Conservation (phyloP, 208 protist genomes). For the Leishmania martiniquensis region DNA sequence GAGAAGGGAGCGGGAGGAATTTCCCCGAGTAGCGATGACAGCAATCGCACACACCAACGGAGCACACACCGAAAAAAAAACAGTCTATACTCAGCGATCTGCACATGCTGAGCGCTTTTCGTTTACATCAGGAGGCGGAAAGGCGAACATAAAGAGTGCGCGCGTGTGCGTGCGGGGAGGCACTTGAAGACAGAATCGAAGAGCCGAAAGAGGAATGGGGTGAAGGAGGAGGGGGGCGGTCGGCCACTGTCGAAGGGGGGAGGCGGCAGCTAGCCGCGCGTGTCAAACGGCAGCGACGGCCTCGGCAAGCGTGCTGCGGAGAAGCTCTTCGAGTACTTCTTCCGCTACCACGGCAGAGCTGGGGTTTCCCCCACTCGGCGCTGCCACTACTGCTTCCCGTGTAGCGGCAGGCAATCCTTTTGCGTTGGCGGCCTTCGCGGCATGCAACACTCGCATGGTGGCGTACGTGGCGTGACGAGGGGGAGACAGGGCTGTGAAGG, state of each 20-base stretch:
- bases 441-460: slow-evolving; percentile 26
- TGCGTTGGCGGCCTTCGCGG: neutral
- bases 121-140: slow-evolving; percentile 11
- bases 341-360: slow-evolving; percentile 15
- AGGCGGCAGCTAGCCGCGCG: neutral
- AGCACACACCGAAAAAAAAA: slow-evolving; percentile 4
- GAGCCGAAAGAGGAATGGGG: neutral
- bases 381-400: neutral
- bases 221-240: neutral
- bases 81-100: slow-evolving; percentile 7
- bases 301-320: slow-evolving; percentile 38
- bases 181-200: neutral
- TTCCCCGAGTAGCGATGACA: neutral
- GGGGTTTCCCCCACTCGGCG: neutral
- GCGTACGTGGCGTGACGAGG: slow-evolving; percentile 42
- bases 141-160: neutral
- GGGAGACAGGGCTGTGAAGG: slow-evolving; percentile 47
- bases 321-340: slow-evolving; percentile 54
- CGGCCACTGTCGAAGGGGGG: neutral
- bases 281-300: slow-evolving; percentile 10
- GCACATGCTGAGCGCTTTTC: slow-evolving; percentile 1
- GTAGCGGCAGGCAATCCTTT: neutral
- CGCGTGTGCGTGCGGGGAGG: neutral
- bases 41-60: neutral
- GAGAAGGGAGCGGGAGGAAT: slow-evolving; percentile 5